These are phyloP conservation scores for Rhytidhysteron rufulum DNA, from an alignment of 2,329 filamentous ascomycete species.

Conservation along the genomic window DNA sequence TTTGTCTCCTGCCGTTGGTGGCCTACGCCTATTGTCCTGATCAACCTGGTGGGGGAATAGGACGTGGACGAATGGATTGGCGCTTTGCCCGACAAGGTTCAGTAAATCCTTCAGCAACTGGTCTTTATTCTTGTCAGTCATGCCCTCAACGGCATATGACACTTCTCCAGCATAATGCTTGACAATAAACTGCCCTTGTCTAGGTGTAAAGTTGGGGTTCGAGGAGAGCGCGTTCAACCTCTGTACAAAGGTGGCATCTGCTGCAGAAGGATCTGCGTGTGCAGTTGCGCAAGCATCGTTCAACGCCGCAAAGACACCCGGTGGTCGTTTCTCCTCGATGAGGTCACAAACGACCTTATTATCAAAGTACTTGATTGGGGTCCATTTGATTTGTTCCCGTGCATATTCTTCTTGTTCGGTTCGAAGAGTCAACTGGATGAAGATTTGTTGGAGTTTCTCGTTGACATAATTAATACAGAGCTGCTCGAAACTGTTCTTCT, in stretches of 20 bases:
- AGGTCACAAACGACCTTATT: slow-evolving; percentile 98
- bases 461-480: slow-evolving; percentile 99
- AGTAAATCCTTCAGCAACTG: slow-evolving; percentile 91
- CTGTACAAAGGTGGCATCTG: slow-evolving; percentile 93
- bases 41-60: slow-evolving; percentile 92
- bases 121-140: slow-evolving; percentile 99
- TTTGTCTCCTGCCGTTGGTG: slow-evolving; percentile 92
- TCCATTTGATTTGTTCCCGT: slow-evolving; percentile 95
- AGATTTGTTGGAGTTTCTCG: slow-evolving; percentile 98
- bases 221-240: slow-evolving; percentile 81
- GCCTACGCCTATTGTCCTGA: slow-evolving; percentile 90
- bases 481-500: slow-evolving; percentile 97
- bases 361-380: slow-evolving; percentile 98
- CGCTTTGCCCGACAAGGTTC: slow-evolving; percentile 77
- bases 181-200: slow-evolving; percentile 95
- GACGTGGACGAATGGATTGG: slow-evolving; percentile 80
- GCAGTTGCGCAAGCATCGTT: slow-evolving; percentile 99
- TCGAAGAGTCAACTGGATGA: slow-evolving; percentile 95
- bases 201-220: slow-evolving; percentile 84
- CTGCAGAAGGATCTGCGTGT: slow-evolving; percentile 89
- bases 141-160: slow-evolving; percentile 87
- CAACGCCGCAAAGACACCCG: slow-evolving; percentile 89
- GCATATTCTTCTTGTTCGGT: slow-evolving; percentile 97
- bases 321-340: slow-evolving; percentile 86
- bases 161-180: slow-evolving; percentile 99